Base-by-base conservation (phyloP, 352 stramenopile species). In the Thraustochytrium sp. region DNA sequence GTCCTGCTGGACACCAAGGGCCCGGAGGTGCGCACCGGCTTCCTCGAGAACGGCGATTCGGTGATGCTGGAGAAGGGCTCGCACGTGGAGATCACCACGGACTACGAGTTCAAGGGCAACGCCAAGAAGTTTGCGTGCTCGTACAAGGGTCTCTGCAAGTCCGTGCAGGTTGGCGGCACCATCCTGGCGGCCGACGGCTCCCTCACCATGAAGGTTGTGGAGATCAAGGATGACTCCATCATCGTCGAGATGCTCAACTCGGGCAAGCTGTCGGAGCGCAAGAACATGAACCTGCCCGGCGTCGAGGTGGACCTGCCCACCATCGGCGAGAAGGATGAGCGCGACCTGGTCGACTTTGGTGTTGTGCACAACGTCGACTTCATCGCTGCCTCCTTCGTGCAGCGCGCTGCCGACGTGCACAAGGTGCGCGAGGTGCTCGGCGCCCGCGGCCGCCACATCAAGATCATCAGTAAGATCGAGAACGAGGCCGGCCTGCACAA, bases 381-480 rank as follows among this genome's bases (percentile, higher is more conserved):
- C 90, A 94, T 99, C 61, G 93, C 96, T 0, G 91, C 97, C 2
- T 98, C 94, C 61, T 99, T 99, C 86, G 96, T 99, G 51, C 96
- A 97, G 85, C 37, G 37, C 29, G 89, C 36, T n/a, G 26, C 56
- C 5, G 75, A 84, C 44, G 40, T 75, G 0, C 59, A 84, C 26
- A 76, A 42, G n/a, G 85, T 82, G 68, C 74, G 91, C 37, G 87
- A 86, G 26, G 89, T 86, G 80, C 80, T 88, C 21, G 72, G 73
- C 16, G 34, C 75, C 8, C 55, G 75, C 82, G 40, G 89, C 85
- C 75, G 75, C 90, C 94, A 92, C 89, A 92, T 93, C 26, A 92
- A 97, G 86, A 94, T 98, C 77, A 98, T 98, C 86, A 94, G 91
- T 62, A 98, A 98, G 88, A 97, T 98, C 85, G 95, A 98, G 88